Conservation (phyloP, 495 filamentous ascomycete species). For the Aspergillus ellipticus region DNA sequence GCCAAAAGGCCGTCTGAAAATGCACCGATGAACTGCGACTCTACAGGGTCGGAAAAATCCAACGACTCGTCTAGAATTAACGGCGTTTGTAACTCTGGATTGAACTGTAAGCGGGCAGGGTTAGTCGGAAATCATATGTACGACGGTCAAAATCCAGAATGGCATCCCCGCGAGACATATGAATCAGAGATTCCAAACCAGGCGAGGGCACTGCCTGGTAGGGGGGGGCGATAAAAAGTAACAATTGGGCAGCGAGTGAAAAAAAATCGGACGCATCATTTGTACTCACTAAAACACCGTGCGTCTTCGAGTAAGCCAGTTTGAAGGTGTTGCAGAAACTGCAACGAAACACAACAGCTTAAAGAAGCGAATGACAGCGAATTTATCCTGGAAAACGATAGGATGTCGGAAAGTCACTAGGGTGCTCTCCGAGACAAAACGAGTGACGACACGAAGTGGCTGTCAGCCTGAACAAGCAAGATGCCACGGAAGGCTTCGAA, state of each 20-base stretch:
- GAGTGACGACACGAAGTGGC: conserved; percentile 41
- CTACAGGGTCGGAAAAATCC: conserved; percentile 50
- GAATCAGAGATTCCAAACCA: conserved; percentile 16
- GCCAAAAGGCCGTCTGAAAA: conserved; percentile 49
- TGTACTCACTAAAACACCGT: conserved; percentile 51
- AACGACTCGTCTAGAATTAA: conserved; percentile 52
- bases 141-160: conserved; percentile 3
- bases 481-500: conserved; percentile 31
- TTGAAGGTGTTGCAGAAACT: conserved; percentile 50
- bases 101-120: conserved; percentile 28
- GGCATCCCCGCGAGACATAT: conserved; percentile 2
- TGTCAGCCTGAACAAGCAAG: conserved; percentile 30
- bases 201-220: conserved; percentile 1
- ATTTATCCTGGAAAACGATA: conserved; percentile 43
- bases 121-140: conserved; percentile 21
- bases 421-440: conserved; percentile 43
- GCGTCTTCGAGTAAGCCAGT: conserved; percentile 51
- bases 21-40: conserved; percentile 42
- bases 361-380: conserved; percentile 48
- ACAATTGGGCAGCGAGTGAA: conserved; percentile 19
- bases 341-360: conserved; percentile 43
- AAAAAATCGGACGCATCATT: conserved; percentile 13
- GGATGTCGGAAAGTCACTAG: conserved; percentile 34
- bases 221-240: conserved; percentile 15
- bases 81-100: conserved; percentile 49